Evolutionary conservation across 805 yeast genomes (phyloP), one percentile per base, ranked within the genome.

Genomic region (Babjeviella inositovora): DNA sequence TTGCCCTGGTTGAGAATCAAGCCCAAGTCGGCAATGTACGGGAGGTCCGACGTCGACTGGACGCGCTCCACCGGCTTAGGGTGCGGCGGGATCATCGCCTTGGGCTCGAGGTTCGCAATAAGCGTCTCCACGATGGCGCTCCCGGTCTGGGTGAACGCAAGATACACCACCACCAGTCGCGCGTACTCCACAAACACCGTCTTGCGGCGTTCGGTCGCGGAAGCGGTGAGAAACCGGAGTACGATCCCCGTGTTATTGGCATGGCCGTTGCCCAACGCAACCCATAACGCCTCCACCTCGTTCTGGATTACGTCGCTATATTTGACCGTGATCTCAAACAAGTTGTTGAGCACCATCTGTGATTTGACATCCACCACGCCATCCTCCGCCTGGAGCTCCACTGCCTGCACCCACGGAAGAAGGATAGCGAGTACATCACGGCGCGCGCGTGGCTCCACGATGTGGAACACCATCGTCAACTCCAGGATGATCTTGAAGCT

Each of bases 231-330:
- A 38, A 70, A 90, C 21, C 72, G 76, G 38, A 81, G 47, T 11
- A 82, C 76, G 2, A 67, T 70, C 21, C 70, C 70, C 11, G 74
- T 72, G 36, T 87, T 84, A n/a, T 53, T 58, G 15, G 65, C 60
- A 14, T 66, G 61, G 5, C 76, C 80, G 23, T 64, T 68, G 2
- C 92, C 94, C n/a, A 90, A 53, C 0, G 96, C 87, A 5, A 80
- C 82, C 99, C 99, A 90, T 12, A 90, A 47, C 0, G 93, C 93
- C 43, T 85, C 96, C 7, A 90, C 81, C 35, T 84, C 97, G 35
- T 75, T 76, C 20, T 81, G 80, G 33, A 81, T 69, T 8, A 58
- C 55, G 22, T 74, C 72, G 24, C 85, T 69, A 34, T 74, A 79
- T 28, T 69, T 69, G 17, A 82, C 69, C 0, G 96, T 82, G 18